Evolutionary conservation across 164 flowering plant genomes (phyloP), one percentile per base, ranked within the genome.

Genomic region (Saururus chinensis): DNA sequence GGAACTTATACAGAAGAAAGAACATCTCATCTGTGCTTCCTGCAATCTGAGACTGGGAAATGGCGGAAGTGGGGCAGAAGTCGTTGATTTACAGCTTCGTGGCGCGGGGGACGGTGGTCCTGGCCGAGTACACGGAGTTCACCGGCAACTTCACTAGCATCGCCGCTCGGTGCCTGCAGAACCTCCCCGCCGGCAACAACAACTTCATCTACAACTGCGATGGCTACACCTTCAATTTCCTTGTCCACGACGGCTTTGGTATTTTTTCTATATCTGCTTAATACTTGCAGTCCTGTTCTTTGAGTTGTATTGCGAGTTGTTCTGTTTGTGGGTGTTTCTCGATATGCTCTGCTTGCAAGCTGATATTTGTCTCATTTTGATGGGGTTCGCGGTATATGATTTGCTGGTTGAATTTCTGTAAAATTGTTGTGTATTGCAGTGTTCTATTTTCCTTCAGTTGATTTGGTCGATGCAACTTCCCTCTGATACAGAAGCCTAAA

Each of bases 121-220:
- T 71, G 4, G 66, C 70, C 1, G 74, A 71, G 42, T 66, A 22
- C 56, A 66, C 70, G 22, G 70, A 66, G 40, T 66, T 71, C 58
- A 57, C 55, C 1, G 74, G 74, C 4, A 71, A 71, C 59, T 71
- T 71, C 60, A 66, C 70, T 11, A 30, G 42, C 25, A 67, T 71
- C 60, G 74, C 74, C 21, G 64, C 56, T 25, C 67, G 66, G 51
- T 66, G 70, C 53, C 70, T 71, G 22, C 67, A 66, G 56, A 71
- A 66, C 53, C 70, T 71, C 21, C 74, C 74, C 11, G 42, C 70
- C 23, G 53, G 53, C 60, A 66, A 59, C 67, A 66, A 66, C 60
- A 71, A 53, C 56, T 71, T 71, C 66, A 71, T 66, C 35, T 71
- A 71, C 66, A 66, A 61, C 55, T 66, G 70, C 63, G 74, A 71